Evolutionary conservation across 2,329 filamentous ascomycete genomes (phyloP).

Genomic region (Fusarium phyllophilum): DNA sequence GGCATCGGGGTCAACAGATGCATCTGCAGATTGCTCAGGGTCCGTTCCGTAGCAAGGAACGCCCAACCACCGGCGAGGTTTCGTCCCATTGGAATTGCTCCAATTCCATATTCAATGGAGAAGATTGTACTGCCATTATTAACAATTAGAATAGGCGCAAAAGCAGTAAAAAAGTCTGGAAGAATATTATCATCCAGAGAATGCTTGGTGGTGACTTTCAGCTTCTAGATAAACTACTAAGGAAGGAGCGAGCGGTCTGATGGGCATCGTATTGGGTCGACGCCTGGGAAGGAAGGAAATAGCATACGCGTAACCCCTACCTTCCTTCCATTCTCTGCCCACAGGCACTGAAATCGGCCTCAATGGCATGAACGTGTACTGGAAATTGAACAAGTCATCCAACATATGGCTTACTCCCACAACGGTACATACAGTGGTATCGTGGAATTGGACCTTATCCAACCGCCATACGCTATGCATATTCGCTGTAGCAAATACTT

Average conservation of each 20-base stretch:
- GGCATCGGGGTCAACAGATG: background rate
- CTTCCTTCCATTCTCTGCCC: background rate
- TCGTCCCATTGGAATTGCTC: background rate
- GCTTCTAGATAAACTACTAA: background rate
- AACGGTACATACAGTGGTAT: background rate
- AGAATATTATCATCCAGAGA: background rate
- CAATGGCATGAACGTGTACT: constrained; percentile 84
- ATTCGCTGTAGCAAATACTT: too few relatives aligned
- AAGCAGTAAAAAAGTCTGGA: background rate
- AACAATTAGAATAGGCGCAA: background rate
- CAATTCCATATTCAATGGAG: rapidly evolving
- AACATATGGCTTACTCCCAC: too few relatives aligned
- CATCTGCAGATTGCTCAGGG: background rate
- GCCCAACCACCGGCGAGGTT: background rate
- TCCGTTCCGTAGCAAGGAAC: background rate
- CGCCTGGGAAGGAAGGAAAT: background rate
- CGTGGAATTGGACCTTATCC: background rate
- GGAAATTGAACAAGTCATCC: background rate
- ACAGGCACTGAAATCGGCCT: constrained; percentile 51
- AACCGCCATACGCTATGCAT: background rate
- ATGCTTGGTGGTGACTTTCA: background rate
- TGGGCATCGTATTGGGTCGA: background rate
- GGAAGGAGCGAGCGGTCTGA: background rate
- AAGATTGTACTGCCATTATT: background rate
- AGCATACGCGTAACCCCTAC: background rate